Conservation (phyloP, 148 eudicot genomes). For the Beta vulgaris region DNA sequence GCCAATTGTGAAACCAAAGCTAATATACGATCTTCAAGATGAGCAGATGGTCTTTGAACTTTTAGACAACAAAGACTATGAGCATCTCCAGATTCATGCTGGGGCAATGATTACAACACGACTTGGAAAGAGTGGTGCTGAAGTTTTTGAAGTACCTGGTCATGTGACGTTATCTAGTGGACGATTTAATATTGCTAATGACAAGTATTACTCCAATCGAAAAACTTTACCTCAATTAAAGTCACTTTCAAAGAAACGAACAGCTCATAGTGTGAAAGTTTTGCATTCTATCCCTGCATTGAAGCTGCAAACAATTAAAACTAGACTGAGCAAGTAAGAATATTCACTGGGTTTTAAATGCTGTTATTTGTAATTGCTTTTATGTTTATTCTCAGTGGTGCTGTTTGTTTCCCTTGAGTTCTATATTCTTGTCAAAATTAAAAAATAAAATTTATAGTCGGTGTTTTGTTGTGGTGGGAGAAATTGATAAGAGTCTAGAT, state of each 20-base stretch:
- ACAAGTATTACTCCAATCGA: conserved; percentile 80
- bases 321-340: conserved; percentile 94
- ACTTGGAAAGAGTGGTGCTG: conserved; percentile 39
- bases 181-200: conserved; percentile 86
- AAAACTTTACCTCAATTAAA: conserved; percentile 86
- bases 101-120: conserved; percentile 78
- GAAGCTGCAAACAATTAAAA: conserved; percentile 87
- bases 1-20: conserved; percentile 60
- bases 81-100: conserved; percentile 75
- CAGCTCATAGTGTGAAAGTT: conserved; percentile 83
- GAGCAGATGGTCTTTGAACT: conserved; percentile 95
- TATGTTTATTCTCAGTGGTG: background rate
- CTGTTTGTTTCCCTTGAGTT: background rate
- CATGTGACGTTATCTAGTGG: conserved; percentile 51
- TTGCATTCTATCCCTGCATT: conserved; percentile 86
- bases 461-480: too few relatives aligned
- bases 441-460: too few relatives aligned
- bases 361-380: background rate
- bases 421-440: too few relatives aligned
- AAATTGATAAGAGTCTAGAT: too few relatives aligned
- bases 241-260: conserved; percentile 80
- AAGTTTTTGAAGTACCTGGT: conserved; percentile 51
- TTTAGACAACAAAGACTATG: conserved; percentile 54
- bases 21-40: conserved; percentile 92
- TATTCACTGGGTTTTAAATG: background rate